Conservation (phyloP, 2,329 filamentous ascomycete genomes). For the Ophiocordyceps camponoti-floridani region DNA sequence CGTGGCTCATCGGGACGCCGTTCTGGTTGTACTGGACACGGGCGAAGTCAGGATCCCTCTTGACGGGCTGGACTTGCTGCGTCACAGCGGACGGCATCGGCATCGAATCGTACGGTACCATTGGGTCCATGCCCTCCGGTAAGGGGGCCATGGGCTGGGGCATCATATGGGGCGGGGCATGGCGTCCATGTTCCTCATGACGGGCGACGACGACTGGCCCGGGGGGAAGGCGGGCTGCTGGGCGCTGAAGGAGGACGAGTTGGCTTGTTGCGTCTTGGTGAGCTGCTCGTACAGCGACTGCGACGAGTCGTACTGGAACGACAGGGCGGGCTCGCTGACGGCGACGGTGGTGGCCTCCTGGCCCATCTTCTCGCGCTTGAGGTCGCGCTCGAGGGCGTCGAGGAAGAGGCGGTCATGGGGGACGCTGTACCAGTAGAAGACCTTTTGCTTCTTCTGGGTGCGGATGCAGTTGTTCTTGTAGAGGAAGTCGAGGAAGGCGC, state of each 20-base stretch:
- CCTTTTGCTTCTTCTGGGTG: slow-evolving; percentile 99
- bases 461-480: slow-evolving; percentile 99
- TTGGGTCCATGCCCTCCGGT: slow-evolving; percentile 50
- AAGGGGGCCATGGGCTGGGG: slow-evolving; percentile 37
- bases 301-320: slow-evolving; percentile 97
- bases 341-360: slow-evolving; percentile 95
- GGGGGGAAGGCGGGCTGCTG: slow-evolving; percentile 53
- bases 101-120: slow-evolving; percentile 53
- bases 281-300: slow-evolving; percentile 98
- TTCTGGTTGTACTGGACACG: slow-evolving; percentile 85
- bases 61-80: slow-evolving; percentile 50
- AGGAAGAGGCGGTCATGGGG: slow-evolving; percentile 95
- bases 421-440: slow-evolving; percentile 99
- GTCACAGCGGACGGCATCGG: slow-evolving; percentile 51
- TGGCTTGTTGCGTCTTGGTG: slow-evolving; percentile 97
- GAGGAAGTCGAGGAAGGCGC: slow-evolving; percentile 90
- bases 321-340: slow-evolving; percentile 89
- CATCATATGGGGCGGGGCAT: slow-evolving; percentile 90
- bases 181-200: slow-evolving; percentile 76
- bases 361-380: slow-evolving; percentile 99
- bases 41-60: slow-evolving; percentile 73
- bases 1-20: slow-evolving; percentile 64
- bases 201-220: slow-evolving; percentile 71
- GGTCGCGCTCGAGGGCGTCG: slow-evolving; percentile 86
- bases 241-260: slow-evolving; percentile 87